Evolutionary conservation across 129 eudicot species (phyloP).

Genomic region (Tanacetum coccineum): DNA sequence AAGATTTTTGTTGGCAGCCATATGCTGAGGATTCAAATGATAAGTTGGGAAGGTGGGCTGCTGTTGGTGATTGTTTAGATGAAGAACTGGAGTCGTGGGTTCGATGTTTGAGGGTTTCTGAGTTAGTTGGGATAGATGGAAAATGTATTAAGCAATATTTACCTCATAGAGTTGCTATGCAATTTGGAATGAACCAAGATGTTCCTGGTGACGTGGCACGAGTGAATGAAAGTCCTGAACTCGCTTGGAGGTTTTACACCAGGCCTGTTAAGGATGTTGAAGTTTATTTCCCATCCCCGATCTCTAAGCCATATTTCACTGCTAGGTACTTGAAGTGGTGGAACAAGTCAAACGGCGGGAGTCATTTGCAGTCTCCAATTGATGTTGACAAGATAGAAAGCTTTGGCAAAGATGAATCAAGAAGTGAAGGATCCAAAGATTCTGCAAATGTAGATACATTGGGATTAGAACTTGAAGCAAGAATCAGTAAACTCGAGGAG

Average conservation of each 20-base stretch:
- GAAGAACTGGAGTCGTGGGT: conserved; percentile 24
- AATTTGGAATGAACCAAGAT: conserved; percentile 65
- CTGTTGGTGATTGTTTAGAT: conserved; percentile 14
- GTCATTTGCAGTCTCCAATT: too few relatives aligned
- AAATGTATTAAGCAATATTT: conserved; percentile 34
- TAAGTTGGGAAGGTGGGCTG: conserved; percentile 22
- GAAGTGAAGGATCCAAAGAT: neutral
- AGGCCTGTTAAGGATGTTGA: conserved; percentile 27
- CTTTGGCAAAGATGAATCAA: neutral
- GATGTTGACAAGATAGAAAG: neutral
- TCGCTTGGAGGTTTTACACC: conserved; percentile 33
- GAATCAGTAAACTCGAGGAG: conserved; percentile 9
- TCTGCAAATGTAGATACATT: neutral
- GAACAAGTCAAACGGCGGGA: conserved; percentile 18
- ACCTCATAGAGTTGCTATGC: conserved; percentile 69
- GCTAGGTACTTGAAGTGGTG: conserved; percentile 49
- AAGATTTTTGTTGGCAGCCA: conserved; percentile 29
- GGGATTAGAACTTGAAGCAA: conserved; percentile 9
- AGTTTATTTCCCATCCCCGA: too few relatives aligned
- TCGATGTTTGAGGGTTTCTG: conserved; percentile 39
- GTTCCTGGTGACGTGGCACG: conserved; percentile 33
- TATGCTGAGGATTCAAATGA: conserved; percentile 20
- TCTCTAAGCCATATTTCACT: too few relatives aligned
- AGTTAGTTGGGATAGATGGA: conserved; percentile 43
- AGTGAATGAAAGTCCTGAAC: conserved; percentile 10